These are phyloP conservation scores for Sinapis alba DNA, from an alignment of 441 rosid species.

Conservation along the genomic window DNA sequence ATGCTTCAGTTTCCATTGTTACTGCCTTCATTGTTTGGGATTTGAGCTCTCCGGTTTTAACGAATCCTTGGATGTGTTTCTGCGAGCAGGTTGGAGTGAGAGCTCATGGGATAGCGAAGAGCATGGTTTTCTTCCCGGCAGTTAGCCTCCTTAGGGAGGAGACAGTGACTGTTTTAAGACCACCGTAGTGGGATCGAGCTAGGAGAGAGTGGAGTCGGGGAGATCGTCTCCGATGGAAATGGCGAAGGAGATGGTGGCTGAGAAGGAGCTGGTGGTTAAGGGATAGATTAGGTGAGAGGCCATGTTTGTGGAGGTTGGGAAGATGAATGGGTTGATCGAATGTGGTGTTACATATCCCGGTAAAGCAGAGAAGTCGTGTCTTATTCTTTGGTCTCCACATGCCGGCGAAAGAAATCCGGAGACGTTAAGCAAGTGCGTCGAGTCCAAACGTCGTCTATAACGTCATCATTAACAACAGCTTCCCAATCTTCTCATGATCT, in stretches of 20 bases:
- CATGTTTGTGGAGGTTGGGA: neutral
- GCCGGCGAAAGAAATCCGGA: neutral
- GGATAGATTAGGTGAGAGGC: neutral
- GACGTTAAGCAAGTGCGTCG: neutral
- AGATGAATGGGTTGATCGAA: neutral
- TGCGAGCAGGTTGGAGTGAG: no score
- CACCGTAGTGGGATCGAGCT: neutral
- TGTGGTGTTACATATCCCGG: neutral
- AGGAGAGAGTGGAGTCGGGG: neutral
- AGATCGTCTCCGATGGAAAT: neutral
- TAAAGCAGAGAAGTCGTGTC: neutral
- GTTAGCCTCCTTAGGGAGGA: no score
- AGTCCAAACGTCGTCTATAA: neutral
- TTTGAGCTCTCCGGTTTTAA: no score
- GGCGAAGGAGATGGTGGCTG: neutral
- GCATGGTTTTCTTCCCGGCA: no score
- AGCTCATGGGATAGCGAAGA: no score
- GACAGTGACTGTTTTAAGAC: neutral
- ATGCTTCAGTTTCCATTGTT: no score
- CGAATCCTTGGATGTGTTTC: no score
- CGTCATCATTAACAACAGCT: no score
- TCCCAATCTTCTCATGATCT: neutral
- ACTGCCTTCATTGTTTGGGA: no score
- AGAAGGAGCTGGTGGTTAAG: constrained; percentile 11
- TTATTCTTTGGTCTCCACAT: neutral